These are phyloP conservation scores for Sugiyamaella valdiviana DNA, from an alignment of 805 yeast species.

Conservation along the genomic window DNA sequence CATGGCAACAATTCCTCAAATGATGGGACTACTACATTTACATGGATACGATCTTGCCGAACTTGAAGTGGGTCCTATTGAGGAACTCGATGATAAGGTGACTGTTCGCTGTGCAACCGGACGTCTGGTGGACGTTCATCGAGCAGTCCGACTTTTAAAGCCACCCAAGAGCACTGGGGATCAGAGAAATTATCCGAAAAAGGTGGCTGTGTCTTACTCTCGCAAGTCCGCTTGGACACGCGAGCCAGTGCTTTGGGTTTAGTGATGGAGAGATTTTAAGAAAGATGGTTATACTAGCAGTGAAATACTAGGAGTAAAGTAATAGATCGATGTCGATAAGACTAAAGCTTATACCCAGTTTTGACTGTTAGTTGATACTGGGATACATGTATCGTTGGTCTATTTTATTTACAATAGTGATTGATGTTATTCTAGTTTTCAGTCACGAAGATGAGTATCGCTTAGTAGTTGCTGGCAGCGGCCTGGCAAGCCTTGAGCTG, in stretches of 20 bases:
- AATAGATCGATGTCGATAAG: too few species aligned
- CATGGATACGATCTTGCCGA: neutral
- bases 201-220: neutral
- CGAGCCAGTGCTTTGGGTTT: neutral
- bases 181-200: neutral
- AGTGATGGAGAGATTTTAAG: neutral
- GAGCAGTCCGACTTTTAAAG: neutral
- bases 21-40: neutral
- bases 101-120: neutral
- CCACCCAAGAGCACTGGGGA: neutral
- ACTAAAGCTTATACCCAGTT: too few species aligned
- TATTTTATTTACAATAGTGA: neutral
- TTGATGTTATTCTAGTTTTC: neutral
- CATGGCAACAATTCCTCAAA: neutral
- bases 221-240: neutral
- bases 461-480: slow-evolving; percentile 75
- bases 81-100: neutral
- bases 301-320: too few species aligned
- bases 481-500: slow-evolving; percentile 97
- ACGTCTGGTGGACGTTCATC: neutral
- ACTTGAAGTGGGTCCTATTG: neutral
- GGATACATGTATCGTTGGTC: too few species aligned
- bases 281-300: too few species aligned
- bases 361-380: too few species aligned
- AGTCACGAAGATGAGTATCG: too few species aligned